These are phyloP conservation scores for Trypethelium eluteriae DNA, from an alignment of 495 filamentous ascomycete genomes.

Conservation along the genomic window DNA sequence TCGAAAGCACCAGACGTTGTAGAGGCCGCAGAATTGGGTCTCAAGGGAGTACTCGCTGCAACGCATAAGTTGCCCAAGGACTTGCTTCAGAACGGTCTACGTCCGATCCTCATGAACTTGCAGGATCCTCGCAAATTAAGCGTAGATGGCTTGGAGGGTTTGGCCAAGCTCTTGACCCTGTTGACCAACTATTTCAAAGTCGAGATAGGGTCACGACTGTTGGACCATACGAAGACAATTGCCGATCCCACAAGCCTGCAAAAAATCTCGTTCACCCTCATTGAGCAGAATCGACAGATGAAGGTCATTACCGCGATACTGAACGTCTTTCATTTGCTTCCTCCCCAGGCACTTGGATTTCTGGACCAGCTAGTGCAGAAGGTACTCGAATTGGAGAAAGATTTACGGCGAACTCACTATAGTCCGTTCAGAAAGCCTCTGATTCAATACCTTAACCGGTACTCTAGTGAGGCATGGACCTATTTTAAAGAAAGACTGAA, in stretches of 20 bases:
- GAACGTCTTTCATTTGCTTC: slow-evolving; percentile 92
- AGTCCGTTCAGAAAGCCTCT: slow-evolving; percentile 88
- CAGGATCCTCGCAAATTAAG: slow-evolving; percentile 88
- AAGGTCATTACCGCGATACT: slow-evolving; percentile 89
- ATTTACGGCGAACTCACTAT: slow-evolving; percentile 78
- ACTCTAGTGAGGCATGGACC: slow-evolving; percentile 76
- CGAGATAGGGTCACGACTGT: slow-evolving; percentile 81
- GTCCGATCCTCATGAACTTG: slow-evolving; percentile 89
- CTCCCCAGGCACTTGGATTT: slow-evolving; percentile 79
- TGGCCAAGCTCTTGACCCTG: slow-evolving; percentile 78
- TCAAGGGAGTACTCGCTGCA: slow-evolving; percentile 75
- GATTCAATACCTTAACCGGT: slow-evolving; percentile 90
- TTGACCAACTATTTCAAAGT: slow-evolving; percentile 99
- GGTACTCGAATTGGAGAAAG: slow-evolving; percentile 78
- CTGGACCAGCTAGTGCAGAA: slow-evolving; percentile 82
- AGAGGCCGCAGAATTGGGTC: slow-evolving; percentile 81
- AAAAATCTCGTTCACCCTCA: slow-evolving; percentile 83
- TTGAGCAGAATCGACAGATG: slow-evolving; percentile 86
- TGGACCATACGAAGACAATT: slow-evolving; percentile 88
- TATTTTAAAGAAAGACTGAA: slow-evolving; percentile 68
- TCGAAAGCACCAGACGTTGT: slow-evolving; percentile 86
- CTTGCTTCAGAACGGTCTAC: slow-evolving; percentile 83
- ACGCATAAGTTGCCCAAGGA: slow-evolving; percentile 93
- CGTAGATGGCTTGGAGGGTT: slow-evolving; percentile 80
- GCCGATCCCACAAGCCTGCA: slow-evolving; percentile 73